A percentile compares a stretch with the other conserved stretches of the same genome.
Evolutionary conservation across 2,329 filamentous ascomycete genomes (phyloP).

Genomic region (Thielaviopsis punctulata): DNA sequence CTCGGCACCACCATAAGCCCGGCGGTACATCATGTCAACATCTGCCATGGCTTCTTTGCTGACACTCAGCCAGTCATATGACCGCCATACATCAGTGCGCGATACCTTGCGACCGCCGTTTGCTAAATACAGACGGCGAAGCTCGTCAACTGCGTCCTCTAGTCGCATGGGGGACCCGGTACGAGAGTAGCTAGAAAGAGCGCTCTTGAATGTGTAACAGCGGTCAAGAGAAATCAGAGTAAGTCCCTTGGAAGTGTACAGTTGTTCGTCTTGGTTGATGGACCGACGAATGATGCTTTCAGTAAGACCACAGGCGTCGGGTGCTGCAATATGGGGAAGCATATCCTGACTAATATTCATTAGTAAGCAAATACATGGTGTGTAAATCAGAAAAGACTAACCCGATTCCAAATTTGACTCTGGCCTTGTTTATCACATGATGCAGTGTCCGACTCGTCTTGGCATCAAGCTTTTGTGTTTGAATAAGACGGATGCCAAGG

Average conservation of each 20-base stretch:
- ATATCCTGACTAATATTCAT: slow-evolving; percentile 21
- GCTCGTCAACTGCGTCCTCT: slow-evolving; percentile 45
- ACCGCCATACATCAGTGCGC: slow-evolving; percentile 33
- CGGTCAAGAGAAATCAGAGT: slow-evolving; percentile 43
- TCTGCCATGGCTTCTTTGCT: slow-evolving; percentile 32
- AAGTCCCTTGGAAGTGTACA: slow-evolving; percentile 43
- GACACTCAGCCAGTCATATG: slow-evolving; percentile 41
- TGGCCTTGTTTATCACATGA: slow-evolving; percentile 33
- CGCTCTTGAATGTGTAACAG: slow-evolving; percentile 46
- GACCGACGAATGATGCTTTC: slow-evolving; percentile 37
- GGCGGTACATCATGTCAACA: slow-evolving; percentile 38
- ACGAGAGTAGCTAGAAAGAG: slow-evolving; percentile 38
- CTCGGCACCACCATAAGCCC: slow-evolving; percentile 35
- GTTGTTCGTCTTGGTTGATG: slow-evolving; percentile 39
- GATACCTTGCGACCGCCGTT: slow-evolving; percentile 31
- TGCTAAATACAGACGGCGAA: slow-evolving; percentile 40
- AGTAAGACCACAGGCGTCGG: slow-evolving; percentile 28
- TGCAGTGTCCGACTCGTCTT: slow-evolving; percentile 31
- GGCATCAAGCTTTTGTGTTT: slow-evolving; percentile 27
- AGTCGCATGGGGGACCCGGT: slow-evolving; percentile 28
- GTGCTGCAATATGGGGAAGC: slow-evolving; percentile 27
- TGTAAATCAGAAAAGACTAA: slow-evolving; percentile 6
- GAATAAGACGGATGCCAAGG: slow-evolving; percentile 34
- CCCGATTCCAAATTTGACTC: slow-evolving; percentile 23
- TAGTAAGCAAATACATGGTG: background rate